Conservation (phyloP, 2,329 filamentous ascomycete genomes). For the Chalaropsis thielavioides region DNA sequence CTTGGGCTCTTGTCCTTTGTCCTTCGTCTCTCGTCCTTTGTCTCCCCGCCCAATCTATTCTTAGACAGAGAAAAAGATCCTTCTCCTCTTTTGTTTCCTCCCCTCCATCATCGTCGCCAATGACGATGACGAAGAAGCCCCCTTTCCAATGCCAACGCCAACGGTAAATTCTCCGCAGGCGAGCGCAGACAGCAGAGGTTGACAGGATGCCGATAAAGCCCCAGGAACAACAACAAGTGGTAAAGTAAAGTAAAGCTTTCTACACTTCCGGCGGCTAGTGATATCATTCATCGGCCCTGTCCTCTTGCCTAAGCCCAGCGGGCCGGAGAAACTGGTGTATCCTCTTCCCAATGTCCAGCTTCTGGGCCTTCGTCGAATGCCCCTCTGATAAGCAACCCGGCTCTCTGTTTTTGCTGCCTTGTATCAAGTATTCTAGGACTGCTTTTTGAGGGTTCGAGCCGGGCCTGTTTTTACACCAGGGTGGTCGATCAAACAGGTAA, state of each 20-base stretch:
- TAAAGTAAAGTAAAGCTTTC: background rate
- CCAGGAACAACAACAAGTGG: background rate
- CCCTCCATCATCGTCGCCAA: background rate
- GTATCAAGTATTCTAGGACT: no score
- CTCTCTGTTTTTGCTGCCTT: no score
- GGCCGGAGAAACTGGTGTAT: background rate
- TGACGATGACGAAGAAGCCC: background rate
- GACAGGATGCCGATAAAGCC: background rate
- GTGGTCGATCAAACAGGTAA: background rate
- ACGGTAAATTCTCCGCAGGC: background rate
- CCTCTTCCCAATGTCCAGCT: no score
- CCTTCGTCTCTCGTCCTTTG: background rate
- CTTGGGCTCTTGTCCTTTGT: background rate
- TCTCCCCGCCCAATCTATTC: background rate
- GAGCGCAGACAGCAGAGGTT: background rate
- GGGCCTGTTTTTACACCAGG: background rate
- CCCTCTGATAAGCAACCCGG: no score
- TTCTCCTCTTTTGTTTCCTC: background rate
- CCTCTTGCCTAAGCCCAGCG: no score
- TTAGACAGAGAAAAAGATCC: background rate
- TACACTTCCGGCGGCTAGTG: background rate
- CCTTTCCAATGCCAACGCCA: background rate
- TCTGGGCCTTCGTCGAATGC: no score
- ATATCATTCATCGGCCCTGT: background rate
- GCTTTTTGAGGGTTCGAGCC: background rate